Base-by-base conservation (phyloP, 257 asterid species). In the Dorcoceras hygrometricum region DNA sequence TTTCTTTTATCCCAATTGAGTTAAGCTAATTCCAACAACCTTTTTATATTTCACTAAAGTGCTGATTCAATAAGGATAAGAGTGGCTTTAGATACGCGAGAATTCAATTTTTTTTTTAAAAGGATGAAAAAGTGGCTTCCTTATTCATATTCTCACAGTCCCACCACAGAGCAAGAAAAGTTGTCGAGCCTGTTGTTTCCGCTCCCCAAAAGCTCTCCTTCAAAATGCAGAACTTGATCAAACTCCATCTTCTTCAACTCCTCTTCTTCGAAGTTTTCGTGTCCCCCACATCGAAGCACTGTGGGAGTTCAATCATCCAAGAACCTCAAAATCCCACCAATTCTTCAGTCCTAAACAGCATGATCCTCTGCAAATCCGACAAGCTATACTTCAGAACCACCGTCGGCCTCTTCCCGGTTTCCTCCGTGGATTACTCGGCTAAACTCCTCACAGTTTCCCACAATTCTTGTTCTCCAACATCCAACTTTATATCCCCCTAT, bases 331-430 rank as follows among this genome's bases (percentile, higher is more conserved):
- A 73, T 56, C 61, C 81, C 63, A 69, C 75, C 9, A 0, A 24
- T 0, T 59, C 83, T 10, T 70, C 80, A 22, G 70, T 73, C 19
- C 53, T 81, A 51, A 79, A 62, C 28, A 67, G 57, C 62, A 60
- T 81, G 62, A 67, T 81, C 59, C 76, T 76, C 69, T 86, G 93
- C 81, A 81, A 79, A 78, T 82, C 84, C 20, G 59, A 73, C 7
- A 74, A 62, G 36, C 67, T 83, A 7, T 83, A 81, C 57, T 78
- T 73, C 27, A 77, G 86, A 50, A 83, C 89, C n/a, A 20, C 87
- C 7, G 26, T 83, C 16, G 87, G 89, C 2, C 84, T 81, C 34
- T 76, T 83, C 78, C 68, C 39, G 34, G 67, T 83, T 24, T 73
- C 82, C 25, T 74, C 84, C 19, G 76, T 83, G 24, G 81, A 86